Evolutionary conservation across 106 monocot genomes (phyloP), one percentile per base, ranked within the genome.

Genomic region (Allium sativum): DNA sequence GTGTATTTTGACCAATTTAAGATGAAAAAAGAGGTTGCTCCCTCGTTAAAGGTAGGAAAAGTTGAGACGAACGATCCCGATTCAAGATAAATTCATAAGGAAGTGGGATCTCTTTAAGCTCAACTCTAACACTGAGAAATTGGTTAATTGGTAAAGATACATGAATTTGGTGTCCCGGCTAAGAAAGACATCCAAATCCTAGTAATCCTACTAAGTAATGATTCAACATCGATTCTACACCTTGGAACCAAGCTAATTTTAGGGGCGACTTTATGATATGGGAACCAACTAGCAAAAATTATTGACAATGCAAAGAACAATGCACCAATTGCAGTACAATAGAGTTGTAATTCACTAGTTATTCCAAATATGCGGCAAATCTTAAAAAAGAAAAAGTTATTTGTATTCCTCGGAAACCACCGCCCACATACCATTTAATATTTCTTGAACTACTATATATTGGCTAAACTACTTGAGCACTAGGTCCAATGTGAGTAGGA

Each of bases 191-290:
- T 12, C 62, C 68, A 60, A 74, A 62, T 67, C 67, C 62, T 56
- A 68, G 55, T 67, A 74, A 61, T 44, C 57, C 57, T 9, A 46
- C 48, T 61, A 60, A 74, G 65, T 74, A 60, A 51, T 74, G 74
- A 68, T 68, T 74, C 59, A 74, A 68, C 48, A 68, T 74, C 16
- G 56, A 74, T 74, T 61, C 3, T 52, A 69, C 52, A 62, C 62
- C 69, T 75, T 69, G 61, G 68, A 63, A 75, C 68, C 69, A 69
- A 62, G 50, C 45, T 61, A 68, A 75, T 68, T 75, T 68, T 60
- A n/a, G 59, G 68, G 48, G 67, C 59, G 18, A 22, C 56, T 59
- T 73, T 48, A 40, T 73, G 65, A 73, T 55, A 64, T 55, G 54
- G 71, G 63, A 71, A 63, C 71, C 62, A 63, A 71, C 45, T 9